Percentiles rank a stretch among this genome's conserved stretches.
These are phyloP conservation scores for Erythrophleum fordii DNA, from an alignment of 306 rosid species.

Conservation along the genomic window DNA sequence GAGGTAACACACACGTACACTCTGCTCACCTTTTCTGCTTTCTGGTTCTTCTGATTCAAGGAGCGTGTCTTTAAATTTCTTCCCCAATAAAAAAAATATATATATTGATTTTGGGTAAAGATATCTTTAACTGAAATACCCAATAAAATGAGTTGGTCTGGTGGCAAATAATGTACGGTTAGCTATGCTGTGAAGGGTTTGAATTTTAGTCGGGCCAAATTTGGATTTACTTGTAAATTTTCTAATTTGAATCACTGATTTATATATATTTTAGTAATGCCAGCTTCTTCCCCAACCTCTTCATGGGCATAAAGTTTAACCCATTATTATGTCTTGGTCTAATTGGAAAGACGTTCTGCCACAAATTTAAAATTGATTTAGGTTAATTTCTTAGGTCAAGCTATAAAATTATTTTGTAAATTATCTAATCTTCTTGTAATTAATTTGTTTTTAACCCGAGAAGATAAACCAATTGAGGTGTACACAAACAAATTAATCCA, in stretches of 20 bases:
- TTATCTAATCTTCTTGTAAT: neutral
- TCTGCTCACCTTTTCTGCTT: constrained; percentile 34
- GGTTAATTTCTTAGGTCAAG: no score
- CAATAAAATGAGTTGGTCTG: neutral
- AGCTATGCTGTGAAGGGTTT: neutral
- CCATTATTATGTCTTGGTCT: no score
- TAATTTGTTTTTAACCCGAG: neutral
- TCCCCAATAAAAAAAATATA: no score
- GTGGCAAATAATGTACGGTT: neutral
- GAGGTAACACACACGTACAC: constrained; percentile 48
- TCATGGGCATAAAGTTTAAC: neutral
- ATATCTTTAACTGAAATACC: neutral
- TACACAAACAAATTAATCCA: no score
- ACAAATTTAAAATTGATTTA: no score
- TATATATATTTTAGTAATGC: neutral
- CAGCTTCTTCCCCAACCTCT: neutral
- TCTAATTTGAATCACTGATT: neutral
- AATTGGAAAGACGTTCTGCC: no score
- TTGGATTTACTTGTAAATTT: neutral
- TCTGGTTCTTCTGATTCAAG: neutral
- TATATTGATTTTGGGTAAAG: no score
- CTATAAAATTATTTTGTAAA: neutral
- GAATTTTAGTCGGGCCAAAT: no score
- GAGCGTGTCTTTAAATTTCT: no score
- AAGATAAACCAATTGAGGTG: neutral